Evolutionary conservation across 2,329 filamentous ascomycete species (phyloP).

Genomic region (Diaporthe australafricana): DNA sequence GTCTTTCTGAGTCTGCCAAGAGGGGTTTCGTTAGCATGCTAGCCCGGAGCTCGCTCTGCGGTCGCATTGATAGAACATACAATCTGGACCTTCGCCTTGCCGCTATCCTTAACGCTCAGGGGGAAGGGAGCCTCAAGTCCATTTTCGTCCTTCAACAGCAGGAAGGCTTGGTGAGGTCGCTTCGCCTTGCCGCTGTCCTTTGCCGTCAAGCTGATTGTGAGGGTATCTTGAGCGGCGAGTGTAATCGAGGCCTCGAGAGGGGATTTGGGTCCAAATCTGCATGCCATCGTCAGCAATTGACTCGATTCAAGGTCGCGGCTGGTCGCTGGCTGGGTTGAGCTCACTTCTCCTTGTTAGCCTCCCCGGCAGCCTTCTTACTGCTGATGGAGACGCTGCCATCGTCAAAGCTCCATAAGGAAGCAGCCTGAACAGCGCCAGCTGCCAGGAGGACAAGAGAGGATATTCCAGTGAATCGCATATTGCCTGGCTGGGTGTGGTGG

Average conservation of each 20-base stretch:
- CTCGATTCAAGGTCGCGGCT: not conserved
- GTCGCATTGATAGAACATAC: conserved; percentile 64
- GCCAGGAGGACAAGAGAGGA: conserved; percentile 59
- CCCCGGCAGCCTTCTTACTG: conserved; percentile 70
- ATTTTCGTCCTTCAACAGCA: conserved; percentile 81
- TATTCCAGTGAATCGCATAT: conserved; percentile 56
- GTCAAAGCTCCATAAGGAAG: conserved; percentile 77
- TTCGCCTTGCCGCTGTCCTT: conserved; percentile 83
- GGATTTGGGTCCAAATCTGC: conserved; percentile 69
- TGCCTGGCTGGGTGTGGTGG: conserved; percentile 30
- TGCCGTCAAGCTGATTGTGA: conserved; percentile 86
- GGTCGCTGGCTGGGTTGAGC: conserved; percentile 42
- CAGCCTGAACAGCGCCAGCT: conserved; percentile 62
- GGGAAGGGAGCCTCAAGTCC: conserved; percentile 91
- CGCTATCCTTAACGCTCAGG: conserved; percentile 85
- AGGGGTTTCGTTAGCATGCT: conserved; percentile 43
- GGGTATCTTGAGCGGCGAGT: conserved; percentile 75
- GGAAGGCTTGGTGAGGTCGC: conserved; percentile 93
- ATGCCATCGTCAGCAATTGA: conserved; percentile 39
- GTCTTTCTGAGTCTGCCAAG: conserved; percentile 82
- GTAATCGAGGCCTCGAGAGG: conserved; percentile 73
- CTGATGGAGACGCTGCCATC: conserved; percentile 76
- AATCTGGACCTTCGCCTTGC: conserved; percentile 86
- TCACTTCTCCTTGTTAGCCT: conserved; percentile 75
- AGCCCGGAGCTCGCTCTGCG: not conserved